phyloP scores from a whole-genome alignment of 116 monocot genomes.

The Dioscorea cayenensis region DNA sequence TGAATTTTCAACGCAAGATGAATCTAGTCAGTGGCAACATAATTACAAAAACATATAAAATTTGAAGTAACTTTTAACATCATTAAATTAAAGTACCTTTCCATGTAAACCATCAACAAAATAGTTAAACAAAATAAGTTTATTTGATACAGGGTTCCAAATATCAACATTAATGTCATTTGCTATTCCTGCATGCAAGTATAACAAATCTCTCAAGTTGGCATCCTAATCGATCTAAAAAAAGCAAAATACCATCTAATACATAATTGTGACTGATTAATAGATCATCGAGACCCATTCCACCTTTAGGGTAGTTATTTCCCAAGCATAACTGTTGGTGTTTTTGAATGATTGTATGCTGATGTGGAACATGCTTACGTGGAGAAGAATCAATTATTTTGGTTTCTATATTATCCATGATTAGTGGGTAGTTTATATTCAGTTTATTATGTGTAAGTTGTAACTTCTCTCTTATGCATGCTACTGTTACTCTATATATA shows the following conservation, averaged over 20 bases:
- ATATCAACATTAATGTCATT: conserved; percentile 82
- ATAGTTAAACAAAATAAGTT: conserved; percentile 66
- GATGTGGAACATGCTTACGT: too few relatives aligned
- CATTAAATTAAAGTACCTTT: conserved; percentile 36
- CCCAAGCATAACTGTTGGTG: conserved; percentile 95
- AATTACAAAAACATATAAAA: background rate
- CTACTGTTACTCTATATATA: too few relatives aligned
- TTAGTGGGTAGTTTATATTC: too few relatives aligned
- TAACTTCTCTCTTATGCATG: too few relatives aligned
- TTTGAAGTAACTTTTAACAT: background rate
- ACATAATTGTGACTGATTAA: conserved; percentile 58
- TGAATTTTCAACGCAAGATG: conserved; percentile 15
- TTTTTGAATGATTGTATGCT: too few relatives aligned
- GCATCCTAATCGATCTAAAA: background rate
- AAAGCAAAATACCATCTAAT: conserved; percentile 36
- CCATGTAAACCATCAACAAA: conserved; percentile 61
- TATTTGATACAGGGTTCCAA: conserved; percentile 81
- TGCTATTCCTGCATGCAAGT: conserved; percentile 48
- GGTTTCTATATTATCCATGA: too few relatives aligned
- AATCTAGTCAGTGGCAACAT: background rate
- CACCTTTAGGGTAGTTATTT: conserved; percentile 89
- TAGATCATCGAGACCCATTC: conserved; percentile 74
- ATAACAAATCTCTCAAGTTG: background rate
- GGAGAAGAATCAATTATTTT: too few relatives aligned
- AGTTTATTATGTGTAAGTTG: too few relatives aligned